Evolutionary conservation across 805 yeast species (phyloP).

Genomic region (Suhomyces sp.): DNA sequence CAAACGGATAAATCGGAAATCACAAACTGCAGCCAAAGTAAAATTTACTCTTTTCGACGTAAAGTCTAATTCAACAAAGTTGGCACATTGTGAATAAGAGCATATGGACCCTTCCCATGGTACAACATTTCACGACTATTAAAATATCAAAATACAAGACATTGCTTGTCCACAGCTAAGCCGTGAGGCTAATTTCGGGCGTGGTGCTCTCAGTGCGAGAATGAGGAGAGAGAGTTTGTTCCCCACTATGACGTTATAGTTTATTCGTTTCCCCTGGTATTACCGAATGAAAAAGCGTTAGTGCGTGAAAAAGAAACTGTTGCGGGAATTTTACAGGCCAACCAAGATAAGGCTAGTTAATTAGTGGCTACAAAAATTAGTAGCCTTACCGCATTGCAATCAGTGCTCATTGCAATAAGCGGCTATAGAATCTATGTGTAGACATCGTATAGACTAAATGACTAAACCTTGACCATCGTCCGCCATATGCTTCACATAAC

Average conservation of each 20-base stretch:
- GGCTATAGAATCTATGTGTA: not conserved
- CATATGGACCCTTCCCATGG: not conserved
- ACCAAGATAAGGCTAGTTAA: not conserved
- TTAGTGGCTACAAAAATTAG: not conserved
- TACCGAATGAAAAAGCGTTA: not conserved
- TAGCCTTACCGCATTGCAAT: not conserved
- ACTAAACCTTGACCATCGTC: not conserved
- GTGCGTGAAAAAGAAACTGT: not conserved
- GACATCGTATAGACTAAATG: not conserved
- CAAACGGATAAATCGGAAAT: not conserved
- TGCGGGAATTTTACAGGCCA: slow-evolving; percentile 1
- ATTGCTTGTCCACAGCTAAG: not conserved
- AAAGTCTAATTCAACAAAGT: not conserved
- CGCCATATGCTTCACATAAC: not conserved
- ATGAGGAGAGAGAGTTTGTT: not conserved
- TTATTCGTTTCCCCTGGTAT: not conserved
- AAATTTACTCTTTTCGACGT: not conserved
- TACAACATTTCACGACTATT: not conserved
- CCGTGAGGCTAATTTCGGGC: not conserved
- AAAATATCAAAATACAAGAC: not conserved
- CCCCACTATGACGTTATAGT: not conserved
- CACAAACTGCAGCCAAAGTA: not conserved
- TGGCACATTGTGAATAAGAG: not conserved
- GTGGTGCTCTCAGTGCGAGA: not conserved
- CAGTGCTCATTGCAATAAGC: not conserved